Percentiles rank a stretch among this genome's conserved stretches.
These are phyloP conservation scores for Leccinum incarnatum DNA, from an alignment of 768 basidiomycete species.

Conservation along the genomic window DNA sequence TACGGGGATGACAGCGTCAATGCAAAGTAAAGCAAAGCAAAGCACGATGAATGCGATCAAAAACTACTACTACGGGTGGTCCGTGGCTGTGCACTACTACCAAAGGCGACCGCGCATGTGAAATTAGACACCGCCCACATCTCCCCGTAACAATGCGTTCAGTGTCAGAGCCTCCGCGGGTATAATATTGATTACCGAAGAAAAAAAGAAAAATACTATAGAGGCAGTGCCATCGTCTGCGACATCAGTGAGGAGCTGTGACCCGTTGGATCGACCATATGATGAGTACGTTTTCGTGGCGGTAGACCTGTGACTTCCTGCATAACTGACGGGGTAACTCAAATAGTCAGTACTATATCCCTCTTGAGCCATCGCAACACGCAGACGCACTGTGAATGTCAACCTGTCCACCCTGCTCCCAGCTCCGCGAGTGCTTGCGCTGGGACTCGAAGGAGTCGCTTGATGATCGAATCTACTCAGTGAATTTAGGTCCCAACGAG, in stretches of 20 bases:
- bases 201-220: slow-evolving; percentile 35
- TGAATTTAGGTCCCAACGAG: slow-evolving; percentile 29
- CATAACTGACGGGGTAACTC: slow-evolving; percentile 18
- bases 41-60: slow-evolving; percentile 9
- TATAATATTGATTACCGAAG: slow-evolving; percentile 19
- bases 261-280: slow-evolving; percentile 58
- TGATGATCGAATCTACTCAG: slow-evolving; percentile 37
- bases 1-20: slow-evolving; percentile 24
- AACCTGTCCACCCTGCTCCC: slow-evolving; percentile 50
- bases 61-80: background rate
- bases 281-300: slow-evolving; percentile 60
- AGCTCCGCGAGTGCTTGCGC: slow-evolving; percentile 61
- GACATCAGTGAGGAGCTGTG: slow-evolving; percentile 51
- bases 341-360: slow-evolving; percentile 8
- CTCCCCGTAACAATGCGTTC: slow-evolving; percentile 11
- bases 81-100: slow-evolving; percentile 10
- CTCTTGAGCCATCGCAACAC: slow-evolving; percentile 11
- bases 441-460: slow-evolving; percentile 38
- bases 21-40: slow-evolving; percentile 12
- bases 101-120: slow-evolving; percentile 15
- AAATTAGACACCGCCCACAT: slow-evolving; percentile 14
- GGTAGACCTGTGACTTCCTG: slow-evolving; percentile 55
- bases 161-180: slow-evolving; percentile 18
- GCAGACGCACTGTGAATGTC: slow-evolving; percentile 28
- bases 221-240: slow-evolving; percentile 53